Conservation (phyloP, 2,329 filamentous ascomycete genomes). For the Colletotrichum costaricense region DNA sequence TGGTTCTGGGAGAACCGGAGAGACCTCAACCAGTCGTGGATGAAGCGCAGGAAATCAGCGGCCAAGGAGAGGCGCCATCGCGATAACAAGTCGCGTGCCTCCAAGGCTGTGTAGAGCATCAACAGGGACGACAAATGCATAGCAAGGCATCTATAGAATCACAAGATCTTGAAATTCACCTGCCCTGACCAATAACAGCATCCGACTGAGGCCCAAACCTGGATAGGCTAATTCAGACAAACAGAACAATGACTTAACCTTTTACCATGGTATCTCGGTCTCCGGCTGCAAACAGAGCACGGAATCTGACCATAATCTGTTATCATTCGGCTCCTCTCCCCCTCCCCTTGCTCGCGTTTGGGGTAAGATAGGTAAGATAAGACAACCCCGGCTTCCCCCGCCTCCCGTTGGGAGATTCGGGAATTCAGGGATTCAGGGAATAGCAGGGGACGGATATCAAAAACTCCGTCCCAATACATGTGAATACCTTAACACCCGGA, state of each 20-base stretch:
- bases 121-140: background rate
- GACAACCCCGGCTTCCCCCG: conserved; percentile 4
- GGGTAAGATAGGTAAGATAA: conserved; percentile 9
- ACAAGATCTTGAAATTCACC: background rate
- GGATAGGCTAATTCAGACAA: background rate
- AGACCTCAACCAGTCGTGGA: conserved; percentile 75
- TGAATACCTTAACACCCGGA: background rate
- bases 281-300: background rate
- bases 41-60: conserved; percentile 70
- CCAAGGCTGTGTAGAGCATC: conserved; percentile 46
- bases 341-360: background rate
- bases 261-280: background rate
- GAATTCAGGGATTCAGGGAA: background rate
- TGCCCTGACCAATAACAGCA: no score
- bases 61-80: conserved; percentile 75
- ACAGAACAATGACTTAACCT: background rate
- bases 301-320: background rate
- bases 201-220: no score
- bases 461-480: background rate
- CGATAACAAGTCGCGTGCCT: conserved; percentile 69
- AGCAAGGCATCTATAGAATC: conserved; percentile 7
- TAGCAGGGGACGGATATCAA: background rate
- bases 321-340: conserved; percentile 7
- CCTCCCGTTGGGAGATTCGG: background rate
- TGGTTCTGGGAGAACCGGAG: conserved; percentile 77